phyloP scores from a whole-genome alignment of 192 early-diverging fungal species.

The Backusella psychrophila region DNA sequence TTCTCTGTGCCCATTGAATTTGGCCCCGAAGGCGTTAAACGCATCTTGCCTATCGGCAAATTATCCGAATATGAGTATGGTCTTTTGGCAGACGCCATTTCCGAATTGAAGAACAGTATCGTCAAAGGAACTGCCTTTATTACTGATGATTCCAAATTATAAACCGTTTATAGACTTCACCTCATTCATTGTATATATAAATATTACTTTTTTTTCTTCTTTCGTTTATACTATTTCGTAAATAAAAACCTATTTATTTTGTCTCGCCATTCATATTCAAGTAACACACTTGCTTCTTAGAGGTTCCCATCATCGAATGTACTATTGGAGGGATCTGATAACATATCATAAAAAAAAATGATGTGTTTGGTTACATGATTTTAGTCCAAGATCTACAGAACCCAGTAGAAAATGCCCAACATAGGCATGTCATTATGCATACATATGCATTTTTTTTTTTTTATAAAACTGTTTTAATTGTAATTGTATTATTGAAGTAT shows the following conservation, averaged over 20 bases:
- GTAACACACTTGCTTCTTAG: no score
- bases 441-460: not conserved
- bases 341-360: no score
- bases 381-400: not conserved
- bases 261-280: not conserved
- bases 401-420: not conserved
- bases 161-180: not conserved
- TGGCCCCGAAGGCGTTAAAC: slow-evolving; percentile 71
- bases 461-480: not conserved
- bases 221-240: not conserved
- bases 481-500: no score
- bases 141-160: slow-evolving; percentile 29
- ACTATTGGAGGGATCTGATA: not conserved
- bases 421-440: not conserved
- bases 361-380: no score
- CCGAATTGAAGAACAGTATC: slow-evolving; percentile 89
- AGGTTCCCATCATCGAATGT: not conserved
- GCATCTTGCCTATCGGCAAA: slow-evolving; percentile 81
- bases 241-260: slow-evolving; percentile 6
- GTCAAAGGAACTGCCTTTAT: slow-evolving; percentile 84
- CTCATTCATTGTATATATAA: not conserved
- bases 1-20: slow-evolving; percentile 79
- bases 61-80: slow-evolving; percentile 79
- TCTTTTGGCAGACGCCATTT: slow-evolving; percentile 70
- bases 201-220: not conserved